A percentile compares a stretch with the other conserved stretches of the same genome.
Conservation (phyloP, 805 yeast genomes). For the Kluyveromyces starmeri region DNA sequence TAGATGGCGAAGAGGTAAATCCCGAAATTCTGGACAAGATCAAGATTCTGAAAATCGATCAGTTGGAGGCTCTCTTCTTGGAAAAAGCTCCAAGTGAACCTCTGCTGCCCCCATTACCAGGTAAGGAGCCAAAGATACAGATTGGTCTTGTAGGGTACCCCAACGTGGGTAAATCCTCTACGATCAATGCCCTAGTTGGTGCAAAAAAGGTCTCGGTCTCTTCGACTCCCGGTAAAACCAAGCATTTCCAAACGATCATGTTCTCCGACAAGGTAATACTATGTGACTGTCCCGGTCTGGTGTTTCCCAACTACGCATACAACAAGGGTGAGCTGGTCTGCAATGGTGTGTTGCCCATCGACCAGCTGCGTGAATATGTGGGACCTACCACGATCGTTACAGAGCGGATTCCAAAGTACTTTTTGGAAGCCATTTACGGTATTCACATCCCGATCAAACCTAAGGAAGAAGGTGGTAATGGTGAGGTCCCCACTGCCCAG, state of each 20-base stretch:
- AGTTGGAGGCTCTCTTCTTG: constrained; percentile 73
- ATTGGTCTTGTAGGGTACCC: constrained; percentile 98
- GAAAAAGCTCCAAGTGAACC: constrained; percentile 64
- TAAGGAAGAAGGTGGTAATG: constrained; percentile 80
- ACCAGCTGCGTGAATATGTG: constrained; percentile 85
- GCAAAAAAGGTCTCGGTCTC: constrained; percentile 97
- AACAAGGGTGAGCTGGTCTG: constrained; percentile 95
- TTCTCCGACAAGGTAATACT: constrained; percentile 73
- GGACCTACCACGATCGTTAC: constrained; percentile 84
- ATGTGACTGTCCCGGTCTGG: constrained; percentile 99
- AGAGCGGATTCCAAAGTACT: constrained; percentile 81
- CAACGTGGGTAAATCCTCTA: constrained; percentile 94
- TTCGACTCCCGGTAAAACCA: constrained; percentile 97
- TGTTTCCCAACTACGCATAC: constrained; percentile 94
- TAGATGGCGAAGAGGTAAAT: constrained; percentile 27
- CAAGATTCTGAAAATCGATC: constrained; percentile 69
- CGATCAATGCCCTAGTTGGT: constrained; percentile 93
- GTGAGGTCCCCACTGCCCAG: constrained; percentile 71
- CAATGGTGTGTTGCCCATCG: constrained; percentile 97
- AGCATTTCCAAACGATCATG: constrained; percentile 94
- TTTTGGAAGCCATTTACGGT: constrained; percentile 87
- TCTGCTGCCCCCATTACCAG: constrained; percentile 42
- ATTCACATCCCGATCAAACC: constrained; percentile 73
- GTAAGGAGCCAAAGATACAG: constrained; percentile 57
- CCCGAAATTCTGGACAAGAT: constrained; percentile 39